Evolutionary conservation across 2,329 filamentous ascomycete species (phyloP).

Genomic region (Trichophyton equinum): DNA sequence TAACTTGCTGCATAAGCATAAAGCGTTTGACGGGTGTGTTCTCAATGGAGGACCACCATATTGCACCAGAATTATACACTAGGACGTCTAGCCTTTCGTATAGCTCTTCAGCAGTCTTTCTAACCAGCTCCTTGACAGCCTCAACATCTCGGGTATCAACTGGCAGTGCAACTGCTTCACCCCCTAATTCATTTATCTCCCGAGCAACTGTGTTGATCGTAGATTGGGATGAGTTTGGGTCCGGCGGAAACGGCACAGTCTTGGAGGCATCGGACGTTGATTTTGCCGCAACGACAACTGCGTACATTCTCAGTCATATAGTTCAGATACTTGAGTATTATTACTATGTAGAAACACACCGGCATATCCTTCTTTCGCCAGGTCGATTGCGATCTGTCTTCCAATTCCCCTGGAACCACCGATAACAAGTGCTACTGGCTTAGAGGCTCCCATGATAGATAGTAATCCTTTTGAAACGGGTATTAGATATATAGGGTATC

Average conservation of each 20-base stretch:
- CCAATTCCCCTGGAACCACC: conserved; percentile 72
- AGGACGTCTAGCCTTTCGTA: conserved; percentile 59
- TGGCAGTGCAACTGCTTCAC: conserved; percentile 50
- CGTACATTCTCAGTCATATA: neutral
- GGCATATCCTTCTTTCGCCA: conserved; percentile 57
- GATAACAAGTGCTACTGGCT: conserved; percentile 54
- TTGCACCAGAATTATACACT: conserved; percentile 73
- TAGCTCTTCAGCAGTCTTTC: conserved; percentile 41
- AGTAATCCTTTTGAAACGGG: no score
- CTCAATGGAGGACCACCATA: conserved; percentile 68
- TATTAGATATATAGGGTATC: neutral
- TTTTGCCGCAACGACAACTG: conserved; percentile 68
- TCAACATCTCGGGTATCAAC: conserved; percentile 58
- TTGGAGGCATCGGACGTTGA: conserved; percentile 52
- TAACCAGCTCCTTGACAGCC: conserved; percentile 49
- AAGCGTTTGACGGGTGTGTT: conserved; percentile 65
- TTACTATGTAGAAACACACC: conserved; percentile 36
- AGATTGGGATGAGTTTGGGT: conserved; percentile 61
- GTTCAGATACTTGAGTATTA: neutral
- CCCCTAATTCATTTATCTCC: conserved; percentile 56
- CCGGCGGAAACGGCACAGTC: conserved; percentile 52
- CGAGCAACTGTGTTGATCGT: conserved; percentile 70
- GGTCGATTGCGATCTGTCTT: conserved; percentile 63
- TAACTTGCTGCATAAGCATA: conserved; percentile 63
- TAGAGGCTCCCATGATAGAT: conserved; percentile 5